These are phyloP conservation scores for Lizonia empirigonia DNA, from an alignment of 2,329 filamentous ascomycete species.

Conservation along the genomic window DNA sequence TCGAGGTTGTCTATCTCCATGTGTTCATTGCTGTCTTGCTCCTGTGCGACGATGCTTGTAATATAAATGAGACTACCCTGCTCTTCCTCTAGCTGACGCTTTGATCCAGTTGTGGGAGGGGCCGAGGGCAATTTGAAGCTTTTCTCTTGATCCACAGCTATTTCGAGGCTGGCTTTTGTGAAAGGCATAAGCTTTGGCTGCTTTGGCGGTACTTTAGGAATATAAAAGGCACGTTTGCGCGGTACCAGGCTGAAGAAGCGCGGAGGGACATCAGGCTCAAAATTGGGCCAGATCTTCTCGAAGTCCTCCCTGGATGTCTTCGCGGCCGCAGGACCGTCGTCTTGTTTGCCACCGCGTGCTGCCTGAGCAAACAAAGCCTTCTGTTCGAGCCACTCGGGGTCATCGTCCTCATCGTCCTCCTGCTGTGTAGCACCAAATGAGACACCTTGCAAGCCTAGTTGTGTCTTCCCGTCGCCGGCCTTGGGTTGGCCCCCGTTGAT, in stretches of 20 bases:
- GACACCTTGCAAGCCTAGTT: slow-evolving; percentile 23
- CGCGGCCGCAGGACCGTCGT: slow-evolving; percentile 67
- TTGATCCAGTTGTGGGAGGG: slow-evolving; percentile 54
- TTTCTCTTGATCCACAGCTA: slow-evolving; percentile 85
- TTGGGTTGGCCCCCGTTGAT: slow-evolving; percentile 10
- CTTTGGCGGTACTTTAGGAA: slow-evolving; percentile 78
- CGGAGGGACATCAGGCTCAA: slow-evolving; percentile 74
- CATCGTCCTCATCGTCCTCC: slow-evolving; percentile 40
- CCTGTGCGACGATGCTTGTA: slow-evolving; percentile 49
- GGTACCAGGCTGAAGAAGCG: slow-evolving; percentile 84
- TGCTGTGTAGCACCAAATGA: slow-evolving; percentile 26
- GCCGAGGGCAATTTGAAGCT: slow-evolving; percentile 74
- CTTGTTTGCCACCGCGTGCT: slow-evolving; percentile 41
- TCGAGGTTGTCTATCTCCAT: slow-evolving; percentile 57
- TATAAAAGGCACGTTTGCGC: slow-evolving; percentile 76
- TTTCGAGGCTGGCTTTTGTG: slow-evolving; percentile 85
- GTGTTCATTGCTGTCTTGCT: slow-evolving; percentile 51
- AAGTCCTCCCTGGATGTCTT: slow-evolving; percentile 77
- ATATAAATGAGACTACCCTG: slow-evolving; percentile 62
- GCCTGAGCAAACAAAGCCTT: slow-evolving; percentile 40
- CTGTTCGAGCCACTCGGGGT: slow-evolving; percentile 44
- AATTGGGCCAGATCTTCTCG: slow-evolving; percentile 80
- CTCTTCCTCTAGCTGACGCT: slow-evolving; percentile 55
- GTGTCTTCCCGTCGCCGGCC: slow-evolving; percentile 24
- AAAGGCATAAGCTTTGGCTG: slow-evolving; percentile 81